A percentile compares a stretch with the other conserved stretches of the same genome.
Conservation (phyloP, 805 yeast genomes). For the Candida vartiovaarae region DNA sequence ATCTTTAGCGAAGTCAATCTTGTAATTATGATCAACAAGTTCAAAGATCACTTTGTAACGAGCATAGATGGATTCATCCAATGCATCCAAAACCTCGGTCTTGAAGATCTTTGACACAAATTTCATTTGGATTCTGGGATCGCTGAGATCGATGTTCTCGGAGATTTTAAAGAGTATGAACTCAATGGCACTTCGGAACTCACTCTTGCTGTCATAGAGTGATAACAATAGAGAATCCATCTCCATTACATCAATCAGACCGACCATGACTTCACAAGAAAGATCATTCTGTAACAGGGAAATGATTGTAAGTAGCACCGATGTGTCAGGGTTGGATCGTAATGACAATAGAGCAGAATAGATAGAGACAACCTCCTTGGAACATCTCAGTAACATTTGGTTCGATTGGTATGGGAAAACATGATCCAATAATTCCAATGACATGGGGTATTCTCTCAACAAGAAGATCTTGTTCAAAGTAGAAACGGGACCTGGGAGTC, state of each 20-base stretch:
- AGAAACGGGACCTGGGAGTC: constrained; percentile 18
- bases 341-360: constrained; percentile 3
- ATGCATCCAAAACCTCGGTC: constrained; percentile 11
- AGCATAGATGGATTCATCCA: constrained; percentile 13
- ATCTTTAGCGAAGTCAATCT: constrained; percentile 14
- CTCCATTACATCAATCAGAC: constrained; percentile 6
- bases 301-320: constrained; percentile 5
- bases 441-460: constrained; percentile 2
- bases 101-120: constrained; percentile 4
- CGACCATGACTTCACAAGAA: constrained; percentile 8
- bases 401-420: constrained; percentile 14
- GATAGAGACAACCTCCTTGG: constrained; percentile 6
- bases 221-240: constrained; percentile 4
- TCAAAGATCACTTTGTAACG: constrained; percentile 21
- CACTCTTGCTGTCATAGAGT: constrained; percentile 1
- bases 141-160: not conserved
- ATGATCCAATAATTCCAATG: constrained; percentile 8
- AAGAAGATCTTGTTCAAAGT: constrained; percentile 13
- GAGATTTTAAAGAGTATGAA: constrained; percentile 13
- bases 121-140: not conserved
- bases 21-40: constrained; percentile 21
- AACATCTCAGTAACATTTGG: constrained; percentile 6
- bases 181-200: constrained; percentile 1
- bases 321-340: not conserved
- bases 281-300: constrained; percentile 3